Evolutionary conservation across 2,329 filamentous ascomycete species (phyloP).

Genomic region (Neodidymelliopsis sp.): DNA sequence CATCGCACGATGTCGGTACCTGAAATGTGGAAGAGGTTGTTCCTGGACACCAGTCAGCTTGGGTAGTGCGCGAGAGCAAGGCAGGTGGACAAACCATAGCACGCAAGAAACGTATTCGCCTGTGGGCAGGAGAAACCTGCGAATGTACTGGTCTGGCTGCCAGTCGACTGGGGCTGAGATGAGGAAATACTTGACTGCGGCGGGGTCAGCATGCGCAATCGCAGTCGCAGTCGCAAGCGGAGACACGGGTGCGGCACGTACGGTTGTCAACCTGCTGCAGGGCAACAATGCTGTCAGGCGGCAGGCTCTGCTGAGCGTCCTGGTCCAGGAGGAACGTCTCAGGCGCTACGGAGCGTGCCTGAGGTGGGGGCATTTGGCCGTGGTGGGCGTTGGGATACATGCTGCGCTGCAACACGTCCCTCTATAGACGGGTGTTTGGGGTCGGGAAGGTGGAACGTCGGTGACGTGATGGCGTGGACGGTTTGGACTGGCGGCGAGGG

Average conservation of each 20-base stretch:
- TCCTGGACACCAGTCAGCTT: conserved; percentile 63
- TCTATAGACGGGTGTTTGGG: conserved; percentile 40
- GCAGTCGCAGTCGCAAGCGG: too few species aligned
- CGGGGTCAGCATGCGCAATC: conserved; percentile 42
- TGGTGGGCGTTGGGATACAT: conserved; percentile 64
- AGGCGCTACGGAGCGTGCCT: conserved; percentile 74
- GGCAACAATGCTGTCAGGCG: conserved; percentile 95
- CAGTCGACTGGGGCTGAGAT: conserved; percentile 98
- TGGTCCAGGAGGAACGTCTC: conserved; percentile 99
- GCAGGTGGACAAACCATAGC: conserved; percentile 69
- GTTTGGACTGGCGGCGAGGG: conserved; percentile 17
- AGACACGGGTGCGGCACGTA: conserved; percentile 59
- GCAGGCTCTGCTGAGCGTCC: conserved; percentile 94
- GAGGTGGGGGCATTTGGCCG: conserved; percentile 85
- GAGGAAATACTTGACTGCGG: conserved; percentile 96
- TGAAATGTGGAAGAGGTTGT: conserved; percentile 99
- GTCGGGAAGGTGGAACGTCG: conserved; percentile 39
- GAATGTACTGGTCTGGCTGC: conserved; percentile 95
- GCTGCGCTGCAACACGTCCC: conserved; percentile 49
- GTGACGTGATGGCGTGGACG: conserved; percentile 16
- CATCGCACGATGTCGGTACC: conserved; percentile 99
- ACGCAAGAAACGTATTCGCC: conserved; percentile 99
- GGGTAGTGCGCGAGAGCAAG: not conserved
- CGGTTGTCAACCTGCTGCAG: conserved; percentile 98
- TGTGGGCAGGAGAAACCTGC: conserved; percentile 91